Evolutionary conservation across 306 rosid species (phyloP), one percentile per base, ranked within the genome.

Genomic region (Fragaria ananassa): DNA sequence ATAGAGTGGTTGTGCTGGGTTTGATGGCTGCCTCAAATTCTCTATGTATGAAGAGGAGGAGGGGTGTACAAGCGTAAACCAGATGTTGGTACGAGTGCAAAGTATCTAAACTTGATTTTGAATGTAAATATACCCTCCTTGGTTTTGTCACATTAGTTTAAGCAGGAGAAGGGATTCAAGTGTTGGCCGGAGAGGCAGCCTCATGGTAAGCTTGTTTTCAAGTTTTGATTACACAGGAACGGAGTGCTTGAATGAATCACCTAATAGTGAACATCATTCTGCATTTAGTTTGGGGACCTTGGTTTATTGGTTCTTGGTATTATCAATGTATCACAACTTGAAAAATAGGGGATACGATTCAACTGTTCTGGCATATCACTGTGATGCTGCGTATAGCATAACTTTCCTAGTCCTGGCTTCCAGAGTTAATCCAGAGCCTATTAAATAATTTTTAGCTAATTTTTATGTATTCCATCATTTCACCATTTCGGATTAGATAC

Each of bases 11-110:
- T 45, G 91, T 87, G 76, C 85, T 44, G 69, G 95, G 86, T 71
- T 71, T 90, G 89, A 88, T 81, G 91, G 68, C 89, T 73, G 53
- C 78, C 27, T 83, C 98, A 25, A 82, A 78, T 71, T 88, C 88
- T 81, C 86, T 87, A 62, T 85, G 88, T 91, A 85, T 83, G 74
- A 78, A 84, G 58, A 83, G 83, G 42, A 34, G 83, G 72, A 75
- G 75, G n/a, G 50, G 68, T 79, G 68, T 13, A 46, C 5, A n/a
- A 54, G 13, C 78, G 50, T 62, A 78, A 81, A 39, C 29, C 37
- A 56, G 50, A 72, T 80, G 83, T 45, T 65, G 80, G 79, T 80
- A 39, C 61, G 56, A 79, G 78, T 80, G 81, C 75, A 81, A 78
- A 74, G 27, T 80, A 88, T 85, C 76, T 61, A 71, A 86, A 81